Evolutionary conservation across 345 rosid species (phyloP), one percentile per base, ranked within the genome.

Genomic region (Eucalyptus shirleyi): DNA sequence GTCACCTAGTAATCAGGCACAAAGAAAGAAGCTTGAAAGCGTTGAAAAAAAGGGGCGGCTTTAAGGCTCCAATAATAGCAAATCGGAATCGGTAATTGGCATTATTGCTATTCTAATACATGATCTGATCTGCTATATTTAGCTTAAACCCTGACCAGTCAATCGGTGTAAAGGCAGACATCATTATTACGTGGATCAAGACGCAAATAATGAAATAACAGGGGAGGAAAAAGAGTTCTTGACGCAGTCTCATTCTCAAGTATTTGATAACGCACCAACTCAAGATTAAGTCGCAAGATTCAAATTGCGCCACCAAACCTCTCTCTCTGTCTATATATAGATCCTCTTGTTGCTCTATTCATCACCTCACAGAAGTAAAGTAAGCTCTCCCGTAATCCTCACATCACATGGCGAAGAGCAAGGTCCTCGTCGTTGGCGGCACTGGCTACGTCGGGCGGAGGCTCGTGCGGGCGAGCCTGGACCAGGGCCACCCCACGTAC

Each of bases 371-470:
- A 72, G 82, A 72, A 37, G 26, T 5, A 37, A 37, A 28, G 10
- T 5, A 72, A 37, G 44, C 45, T 72, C 45, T 34, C 45, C 32
- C 28, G n/a, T 24, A 60, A 26, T 56, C 47, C 55, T 47, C 37
- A 44, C 56, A 37, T 91, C 92, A 37, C 82, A 72, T 72, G 94
- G 92, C 34, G 21, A 93, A 93, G 92, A 91, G 94, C 89, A 94
- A 88, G 89, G 94, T 96, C 77, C 93, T 96, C 12, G 91, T 96
- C 1, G 97, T 94, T 6, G 96, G 97, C 3, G 96, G 90, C 10
- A 96, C 96, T 0, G 96, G 97, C 21, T 96, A 94, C 80, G 72
- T 95, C 6, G 96, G 97, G 2, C 87, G 91, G 92, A 93, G 96
- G 87, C 92, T 96, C 8, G 97, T 95, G 89, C 89, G 49, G 90